A percentile compares a stretch with the other conserved stretches of the same genome.
Evolutionary conservation across 2,329 filamentous ascomycete genomes (phyloP).

Genomic region (Aureobasidium sp.): DNA sequence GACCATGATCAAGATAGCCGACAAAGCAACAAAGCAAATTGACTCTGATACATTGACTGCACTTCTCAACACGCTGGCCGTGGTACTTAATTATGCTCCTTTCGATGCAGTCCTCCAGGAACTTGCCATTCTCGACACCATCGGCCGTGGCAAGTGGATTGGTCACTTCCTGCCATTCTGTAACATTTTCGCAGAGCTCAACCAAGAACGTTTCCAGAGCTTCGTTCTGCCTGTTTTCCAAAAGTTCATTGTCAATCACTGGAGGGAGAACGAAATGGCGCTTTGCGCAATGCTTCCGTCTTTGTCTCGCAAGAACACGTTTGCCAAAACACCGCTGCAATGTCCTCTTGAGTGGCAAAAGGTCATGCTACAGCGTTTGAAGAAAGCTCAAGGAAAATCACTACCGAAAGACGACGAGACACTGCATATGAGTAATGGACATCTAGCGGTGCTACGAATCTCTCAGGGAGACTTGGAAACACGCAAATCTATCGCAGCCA

Average conservation of each 20-base stretch:
- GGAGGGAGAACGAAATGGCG: conserved; percentile 59
- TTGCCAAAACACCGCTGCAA: conserved; percentile 41
- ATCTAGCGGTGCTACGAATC: background rate
- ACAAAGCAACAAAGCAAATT: conserved; percentile 4
- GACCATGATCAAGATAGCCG: conserved; percentile 23
- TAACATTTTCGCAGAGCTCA: conserved; percentile 66
- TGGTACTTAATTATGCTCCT: conserved; percentile 65
- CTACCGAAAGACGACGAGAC: background rate
- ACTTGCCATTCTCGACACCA: conserved; percentile 53
- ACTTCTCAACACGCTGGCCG: conserved; percentile 44
- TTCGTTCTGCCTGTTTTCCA: conserved; percentile 76
- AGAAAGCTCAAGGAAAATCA: background rate
- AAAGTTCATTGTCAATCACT: conserved; percentile 68
- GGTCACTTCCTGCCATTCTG: conserved; percentile 78
- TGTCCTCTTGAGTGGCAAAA: conserved; percentile 54
- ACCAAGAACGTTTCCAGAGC: conserved; percentile 63
- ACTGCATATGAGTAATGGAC: conserved; percentile 8
- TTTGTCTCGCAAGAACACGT: conserved; percentile 40
- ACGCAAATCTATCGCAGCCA: conserved; percentile 2
- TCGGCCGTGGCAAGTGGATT: conserved; percentile 58
- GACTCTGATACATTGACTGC: conserved; percentile 17
- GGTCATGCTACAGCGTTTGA: conserved; percentile 28
- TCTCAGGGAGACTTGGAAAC: conserved; percentile 8
- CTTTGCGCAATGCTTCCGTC: conserved; percentile 60
- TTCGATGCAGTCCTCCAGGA: conserved; percentile 69